Evolutionary conservation across 805 yeast species (phyloP).

Genomic region (Candida krabiensis): DNA sequence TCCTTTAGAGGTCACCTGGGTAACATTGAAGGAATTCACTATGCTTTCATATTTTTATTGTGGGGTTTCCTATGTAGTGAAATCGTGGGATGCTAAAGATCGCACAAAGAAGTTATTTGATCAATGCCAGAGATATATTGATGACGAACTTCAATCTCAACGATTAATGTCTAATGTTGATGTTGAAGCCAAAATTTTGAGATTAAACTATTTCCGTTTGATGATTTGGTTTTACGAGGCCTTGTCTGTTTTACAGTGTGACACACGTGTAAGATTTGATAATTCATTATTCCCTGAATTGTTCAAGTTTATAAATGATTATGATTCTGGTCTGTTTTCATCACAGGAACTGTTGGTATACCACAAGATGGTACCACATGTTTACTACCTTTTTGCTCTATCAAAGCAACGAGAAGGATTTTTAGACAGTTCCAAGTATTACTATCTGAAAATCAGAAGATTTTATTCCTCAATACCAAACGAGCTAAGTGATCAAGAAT

Average conservation of each 20-base stretch:
- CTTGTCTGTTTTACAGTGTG: slow-evolving; percentile 35
- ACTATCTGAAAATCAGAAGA: slow-evolving; percentile 36
- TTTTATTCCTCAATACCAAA: slow-evolving; percentile 17
- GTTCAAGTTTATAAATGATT: slow-evolving; percentile 35
- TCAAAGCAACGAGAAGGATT: slow-evolving; percentile 40
- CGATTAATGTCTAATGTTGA: slow-evolving; percentile 19
- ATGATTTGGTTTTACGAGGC: slow-evolving; percentile 37
- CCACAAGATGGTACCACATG: slow-evolving; percentile 36
- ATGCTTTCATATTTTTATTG: slow-evolving; percentile 41
- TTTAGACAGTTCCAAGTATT: slow-evolving; percentile 38
- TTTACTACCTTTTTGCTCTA: slow-evolving; percentile 41
- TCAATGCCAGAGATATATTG: slow-evolving; percentile 36
- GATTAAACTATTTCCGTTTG: slow-evolving; percentile 32
- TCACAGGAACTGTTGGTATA: slow-evolving; percentile 40
- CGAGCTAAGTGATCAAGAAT: slow-evolving; percentile 21
- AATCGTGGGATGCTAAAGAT: slow-evolving; percentile 35
- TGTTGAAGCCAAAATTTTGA: slow-evolving; percentile 27
- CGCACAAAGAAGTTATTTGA: slow-evolving; percentile 38
- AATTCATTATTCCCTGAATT: slow-evolving; percentile 8
- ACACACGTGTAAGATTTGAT: slow-evolving; percentile 9
- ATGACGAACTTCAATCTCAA: slow-evolving; percentile 25
- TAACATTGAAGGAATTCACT: slow-evolving; percentile 43
- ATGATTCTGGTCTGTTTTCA: slow-evolving; percentile 37
- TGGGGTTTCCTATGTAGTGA: slow-evolving; percentile 40
- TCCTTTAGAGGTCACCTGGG: slow-evolving; percentile 38